A percentile compares a stretch with the other conserved stretches of the same genome.
These are phyloP conservation scores for Tilletiopsis washingtonensis DNA, from an alignment of 1,284 basidiomycete species.

Conservation along the genomic window DNA sequence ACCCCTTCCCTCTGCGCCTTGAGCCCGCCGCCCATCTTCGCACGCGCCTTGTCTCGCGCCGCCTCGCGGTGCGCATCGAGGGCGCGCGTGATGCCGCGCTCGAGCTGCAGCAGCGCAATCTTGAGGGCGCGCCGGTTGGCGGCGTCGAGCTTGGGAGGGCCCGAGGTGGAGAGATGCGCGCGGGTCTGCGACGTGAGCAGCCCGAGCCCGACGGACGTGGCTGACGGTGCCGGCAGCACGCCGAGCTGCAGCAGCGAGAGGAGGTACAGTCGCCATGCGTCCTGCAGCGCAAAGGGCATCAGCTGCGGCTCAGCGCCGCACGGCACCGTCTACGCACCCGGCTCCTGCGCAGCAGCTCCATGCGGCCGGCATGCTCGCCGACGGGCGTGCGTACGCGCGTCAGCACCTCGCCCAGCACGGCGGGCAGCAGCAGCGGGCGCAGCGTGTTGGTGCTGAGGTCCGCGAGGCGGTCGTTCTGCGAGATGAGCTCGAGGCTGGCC, in stretches of 20 bases:
- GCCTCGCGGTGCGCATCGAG: conserved; percentile 24
- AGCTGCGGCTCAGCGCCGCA: no score
- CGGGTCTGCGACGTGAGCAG: neutral
- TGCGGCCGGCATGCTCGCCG: conserved; percentile 3
- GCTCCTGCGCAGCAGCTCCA: neutral
- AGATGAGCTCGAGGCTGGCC: conserved; percentile 2
- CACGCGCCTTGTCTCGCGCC: conserved; percentile 5
- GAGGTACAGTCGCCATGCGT: no score
- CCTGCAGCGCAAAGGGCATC: no score
- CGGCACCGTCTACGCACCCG: no score
- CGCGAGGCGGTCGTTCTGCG: conserved; percentile 7
- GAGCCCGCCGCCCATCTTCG: neutral
- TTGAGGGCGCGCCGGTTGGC: conserved; percentile 23
- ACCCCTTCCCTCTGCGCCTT: neutral
- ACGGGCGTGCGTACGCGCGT: neutral
- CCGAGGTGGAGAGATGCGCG: neutral
- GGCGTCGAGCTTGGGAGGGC: neutral
- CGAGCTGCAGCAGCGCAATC: conserved; percentile 33
- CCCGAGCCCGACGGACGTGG: neutral
- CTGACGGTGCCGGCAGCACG: no score
- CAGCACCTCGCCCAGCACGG: conserved; percentile 5
- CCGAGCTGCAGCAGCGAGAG: no score
- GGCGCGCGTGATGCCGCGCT: conserved; percentile 20
- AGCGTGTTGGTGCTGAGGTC: conserved; percentile 7
- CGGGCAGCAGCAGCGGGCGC: conserved; percentile 2